A percentile compares a stretch with the other conserved stretches of the same genome.
Evolutionary conservation across 108 stramenopile species (phyloP).

Genomic region (Nannochloropsis granulata): DNA sequence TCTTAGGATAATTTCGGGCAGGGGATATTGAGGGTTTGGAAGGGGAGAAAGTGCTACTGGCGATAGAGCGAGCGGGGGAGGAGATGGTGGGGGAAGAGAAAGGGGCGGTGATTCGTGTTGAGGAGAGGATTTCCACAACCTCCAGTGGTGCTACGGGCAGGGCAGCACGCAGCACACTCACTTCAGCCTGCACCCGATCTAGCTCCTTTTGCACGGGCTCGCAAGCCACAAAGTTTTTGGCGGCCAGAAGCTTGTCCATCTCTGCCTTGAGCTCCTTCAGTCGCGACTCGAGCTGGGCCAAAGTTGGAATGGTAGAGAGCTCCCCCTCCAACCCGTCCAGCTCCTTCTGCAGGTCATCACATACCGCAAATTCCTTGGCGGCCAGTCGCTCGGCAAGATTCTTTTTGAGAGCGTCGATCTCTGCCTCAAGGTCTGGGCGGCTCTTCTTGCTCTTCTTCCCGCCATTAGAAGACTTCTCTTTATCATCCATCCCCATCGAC

Average conservation of each 20-base stretch:
- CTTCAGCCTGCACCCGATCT: neutral
- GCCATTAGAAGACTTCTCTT: neutral
- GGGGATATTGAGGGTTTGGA: neutral
- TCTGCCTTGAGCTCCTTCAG: neutral
- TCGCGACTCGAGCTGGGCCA: neutral
- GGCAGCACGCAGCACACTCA: neutral
- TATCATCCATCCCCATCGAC: neutral
- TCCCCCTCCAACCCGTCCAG: constrained; percentile 1
- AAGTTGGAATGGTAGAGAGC: neutral
- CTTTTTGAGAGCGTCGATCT: neutral
- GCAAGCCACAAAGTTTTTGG: neutral
- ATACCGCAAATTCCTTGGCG: neutral
- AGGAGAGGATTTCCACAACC: neutral
- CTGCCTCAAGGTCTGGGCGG: neutral
- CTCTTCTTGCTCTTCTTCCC: neutral
- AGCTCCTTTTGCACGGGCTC: neutral
- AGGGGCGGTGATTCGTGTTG: neutral
- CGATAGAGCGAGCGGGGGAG: neutral
- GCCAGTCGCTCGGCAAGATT: constrained; percentile 7
- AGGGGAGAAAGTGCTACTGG: neutral
- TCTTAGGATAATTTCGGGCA: neutral
- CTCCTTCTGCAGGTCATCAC: neutral
- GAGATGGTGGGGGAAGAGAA: neutral
- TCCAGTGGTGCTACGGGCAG: neutral
- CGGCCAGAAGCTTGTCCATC: neutral